Evolutionary conservation across 2,329 filamentous ascomycete genomes (phyloP), one percentile per base, ranked within the genome.

Genomic region (Lomentospora prolificans): DNA sequence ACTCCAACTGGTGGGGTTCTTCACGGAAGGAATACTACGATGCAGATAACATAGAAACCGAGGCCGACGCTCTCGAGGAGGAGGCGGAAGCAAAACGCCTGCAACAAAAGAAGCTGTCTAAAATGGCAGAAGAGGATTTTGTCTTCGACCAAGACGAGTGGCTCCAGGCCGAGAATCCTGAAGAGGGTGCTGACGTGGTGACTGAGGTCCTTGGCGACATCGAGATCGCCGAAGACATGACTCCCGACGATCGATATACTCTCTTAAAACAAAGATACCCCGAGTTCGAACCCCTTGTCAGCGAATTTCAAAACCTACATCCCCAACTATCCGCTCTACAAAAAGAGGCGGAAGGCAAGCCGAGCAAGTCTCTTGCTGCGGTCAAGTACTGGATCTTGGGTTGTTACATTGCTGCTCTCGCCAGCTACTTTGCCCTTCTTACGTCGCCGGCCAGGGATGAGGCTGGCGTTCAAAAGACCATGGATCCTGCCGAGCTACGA

Each of bases 351-450:
- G 75, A 81, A 55, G 72, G 71, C 5, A 76, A 75, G 63, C 69
- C 71, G 9, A 72, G 67, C 58, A 76, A 72, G 57, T 81, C 81
- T 2, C 68, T 86, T n/a, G 74, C 80, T 22, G 75, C 84, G 7
- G 77, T 89, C 57, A 94, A 92, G 67, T 85, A 87, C 66, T 85
- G 89, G 68, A 84, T 91, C 9, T 75, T 95, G 39, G 86, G 89
- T 4, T 89, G 90, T 58, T 97, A 99, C 66, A 76, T 97, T 24
- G 90, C 88, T 46, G 80, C 89, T 1, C 76, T 99, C 61, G 86
- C 88, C 51, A 91, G 96, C 82, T 99, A 99, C 70, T 96, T 99
- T 68, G 89, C 91, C 36, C 80, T 97, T 33, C 74, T 99, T n/a
- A 89, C 90, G 9, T 95, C 90, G 0, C 85, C 89, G 1, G 79